Conservation (phyloP, 805 yeast species). For the Hanseniaspora occidentalis region DNA sequence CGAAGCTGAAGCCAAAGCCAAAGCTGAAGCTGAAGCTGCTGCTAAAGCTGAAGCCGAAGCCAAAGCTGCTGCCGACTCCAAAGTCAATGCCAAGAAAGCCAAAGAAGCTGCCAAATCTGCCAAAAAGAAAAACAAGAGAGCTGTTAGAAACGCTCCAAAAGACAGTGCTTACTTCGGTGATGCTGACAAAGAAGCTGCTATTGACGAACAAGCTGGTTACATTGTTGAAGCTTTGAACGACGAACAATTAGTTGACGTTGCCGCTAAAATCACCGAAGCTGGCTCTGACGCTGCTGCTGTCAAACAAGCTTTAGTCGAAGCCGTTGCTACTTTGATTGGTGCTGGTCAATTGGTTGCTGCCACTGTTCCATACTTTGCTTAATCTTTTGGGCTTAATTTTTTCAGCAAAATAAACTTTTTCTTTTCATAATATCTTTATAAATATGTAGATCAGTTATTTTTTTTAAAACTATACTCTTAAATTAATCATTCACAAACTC, state of each 20-base stretch:
- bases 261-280: constrained; percentile 46
- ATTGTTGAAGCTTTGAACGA: constrained; percentile 76
- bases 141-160: constrained; percentile 69
- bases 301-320: constrained; percentile 46
- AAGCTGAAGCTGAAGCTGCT: constrained; percentile 79
- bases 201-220: constrained; percentile 70
- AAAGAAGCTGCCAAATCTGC: constrained; percentile 85
- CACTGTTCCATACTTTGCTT: constrained; percentile 41
- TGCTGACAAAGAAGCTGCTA: constrained; percentile 48
- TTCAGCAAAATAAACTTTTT: neutral
- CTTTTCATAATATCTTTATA: no score
- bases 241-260: constrained; percentile 60
- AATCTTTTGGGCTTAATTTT: constrained; percentile 3
- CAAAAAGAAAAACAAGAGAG: constrained; percentile 93
- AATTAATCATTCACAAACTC: no score
- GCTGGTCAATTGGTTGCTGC: constrained; percentile 43
- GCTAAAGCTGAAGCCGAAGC: constrained; percentile 69
- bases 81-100: constrained; percentile 81
- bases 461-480: no score
- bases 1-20: constrained; percentile 86
- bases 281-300: constrained; percentile 29
- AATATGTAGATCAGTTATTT: no score
- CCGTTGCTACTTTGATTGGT: constrained; percentile 39
- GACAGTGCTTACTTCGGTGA: constrained; percentile 79
- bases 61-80: constrained; percentile 43